A percentile compares a stretch with the other conserved stretches of the same genome.
phyloP scores from a whole-genome alignment of 768 basidiomycete genomes.

The Obba rivulosa region DNA sequence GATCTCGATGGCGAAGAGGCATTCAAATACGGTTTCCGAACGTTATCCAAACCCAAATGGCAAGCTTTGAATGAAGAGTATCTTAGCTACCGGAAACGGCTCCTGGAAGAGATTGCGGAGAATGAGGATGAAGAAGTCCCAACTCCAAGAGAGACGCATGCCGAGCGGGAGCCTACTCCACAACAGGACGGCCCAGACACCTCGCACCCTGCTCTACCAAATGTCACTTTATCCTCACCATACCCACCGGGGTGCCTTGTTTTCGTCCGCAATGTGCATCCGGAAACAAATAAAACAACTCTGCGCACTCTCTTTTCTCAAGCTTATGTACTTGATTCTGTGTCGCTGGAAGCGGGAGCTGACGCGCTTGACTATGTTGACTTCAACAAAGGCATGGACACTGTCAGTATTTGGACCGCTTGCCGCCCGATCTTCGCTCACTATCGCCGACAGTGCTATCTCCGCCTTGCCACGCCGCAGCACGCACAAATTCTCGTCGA shows the following conservation, averaged over 20 bases:
- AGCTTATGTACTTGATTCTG: conserved; percentile 28
- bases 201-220: neutral
- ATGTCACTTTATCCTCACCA: conserved; percentile 21
- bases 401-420: conserved; percentile 38
- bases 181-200: neutral
- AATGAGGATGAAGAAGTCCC: neutral
- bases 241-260: conserved; percentile 67
- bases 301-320: conserved; percentile 52
- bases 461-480: conserved; percentile 55
- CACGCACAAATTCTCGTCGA: conserved; percentile 41
- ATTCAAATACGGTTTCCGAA: conserved; percentile 52
- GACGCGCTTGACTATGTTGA: conserved; percentile 72
- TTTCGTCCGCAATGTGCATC: conserved; percentile 65
- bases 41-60: conserved; percentile 56
- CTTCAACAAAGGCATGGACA: conserved; percentile 71
- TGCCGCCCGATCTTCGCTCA: neutral
- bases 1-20: conserved; percentile 35
- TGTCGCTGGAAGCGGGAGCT: neutral
- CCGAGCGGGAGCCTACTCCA: neutral
- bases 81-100: conserved; percentile 48
- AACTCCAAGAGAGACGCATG: too few species aligned
- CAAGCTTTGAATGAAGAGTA: conserved; percentile 64
- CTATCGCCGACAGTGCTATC: conserved; percentile 49
- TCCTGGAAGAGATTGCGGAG: conserved; percentile 42
- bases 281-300: conserved; percentile 78